phyloP scores from a whole-genome alignment of 2,329 filamentous ascomycete species.

The Balansia obtecta region DNA sequence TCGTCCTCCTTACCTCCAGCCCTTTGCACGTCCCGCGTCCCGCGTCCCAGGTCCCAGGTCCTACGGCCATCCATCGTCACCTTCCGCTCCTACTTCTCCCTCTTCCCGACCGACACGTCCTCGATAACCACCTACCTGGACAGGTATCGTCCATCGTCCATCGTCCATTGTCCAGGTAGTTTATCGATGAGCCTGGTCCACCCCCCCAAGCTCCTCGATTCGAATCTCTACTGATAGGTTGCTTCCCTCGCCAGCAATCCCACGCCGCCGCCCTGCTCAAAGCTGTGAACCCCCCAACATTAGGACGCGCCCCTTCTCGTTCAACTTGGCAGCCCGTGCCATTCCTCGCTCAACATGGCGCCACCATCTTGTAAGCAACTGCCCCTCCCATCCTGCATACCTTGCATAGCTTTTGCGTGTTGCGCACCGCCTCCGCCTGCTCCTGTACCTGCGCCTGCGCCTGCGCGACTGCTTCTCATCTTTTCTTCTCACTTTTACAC shows the following conservation, averaged over 20 bases:
- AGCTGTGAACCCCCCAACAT: not conserved
- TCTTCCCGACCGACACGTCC: not conserved
- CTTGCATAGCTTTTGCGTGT: not conserved
- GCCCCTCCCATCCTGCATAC: not conserved
- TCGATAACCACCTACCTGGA: too few species aligned
- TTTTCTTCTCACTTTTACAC: not conserved
- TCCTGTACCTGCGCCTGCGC: not conserved
- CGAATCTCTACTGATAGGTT: not conserved
- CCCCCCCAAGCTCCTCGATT: not conserved
- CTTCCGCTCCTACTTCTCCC: not conserved
- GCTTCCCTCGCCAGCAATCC: not conserved
- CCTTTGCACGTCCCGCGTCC: not conserved
- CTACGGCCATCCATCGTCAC: not conserved
- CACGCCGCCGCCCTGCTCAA: not conserved
- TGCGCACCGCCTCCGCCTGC: not conserved
- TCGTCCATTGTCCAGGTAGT: not conserved
- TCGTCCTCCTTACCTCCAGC: not conserved
- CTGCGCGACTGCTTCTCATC: slow-evolving; percentile 2
- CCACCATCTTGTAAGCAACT: slow-evolving; percentile 16
- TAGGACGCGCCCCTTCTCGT: not conserved
- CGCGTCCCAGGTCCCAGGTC: too few species aligned
- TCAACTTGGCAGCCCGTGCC: not conserved
- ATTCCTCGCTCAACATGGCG: slow-evolving; percentile 11
- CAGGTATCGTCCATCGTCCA: not conserved
- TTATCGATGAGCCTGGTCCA: not conserved